phyloP scores from a whole-genome alignment of 1,139 yeast genomes.

The Geotrichum restrictum region DNA sequence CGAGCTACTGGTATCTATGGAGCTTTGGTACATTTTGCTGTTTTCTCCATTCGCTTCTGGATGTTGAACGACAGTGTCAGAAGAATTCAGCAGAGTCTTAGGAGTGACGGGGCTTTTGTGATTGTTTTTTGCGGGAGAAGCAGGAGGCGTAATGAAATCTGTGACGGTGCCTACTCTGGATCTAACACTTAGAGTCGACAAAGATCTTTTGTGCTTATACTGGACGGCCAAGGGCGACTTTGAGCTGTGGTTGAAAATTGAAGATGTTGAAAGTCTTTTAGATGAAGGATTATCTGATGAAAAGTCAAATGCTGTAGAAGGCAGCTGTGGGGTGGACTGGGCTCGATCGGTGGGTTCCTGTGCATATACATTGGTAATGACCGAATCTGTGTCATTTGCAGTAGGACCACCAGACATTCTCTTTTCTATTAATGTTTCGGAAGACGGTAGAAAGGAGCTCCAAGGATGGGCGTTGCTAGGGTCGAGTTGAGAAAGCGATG shows the following conservation, averaged over 20 bases:
- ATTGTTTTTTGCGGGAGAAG: not conserved
- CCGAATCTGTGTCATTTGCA: no score
- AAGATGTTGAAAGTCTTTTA: not conserved
- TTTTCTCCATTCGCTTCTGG: not conserved
- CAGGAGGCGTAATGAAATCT: not conserved
- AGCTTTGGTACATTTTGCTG: no score
- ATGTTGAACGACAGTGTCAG: not conserved
- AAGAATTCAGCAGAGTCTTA: not conserved
- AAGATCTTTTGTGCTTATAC: not conserved
- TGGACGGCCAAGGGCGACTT: not conserved
- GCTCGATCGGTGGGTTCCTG: constrained; percentile 3
- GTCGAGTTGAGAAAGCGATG: not conserved
- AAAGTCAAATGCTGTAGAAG: not conserved
- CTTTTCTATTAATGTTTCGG: not conserved
- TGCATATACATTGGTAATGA: constrained; percentile 1
- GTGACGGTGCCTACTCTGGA: not conserved
- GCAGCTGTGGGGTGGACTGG: not conserved
- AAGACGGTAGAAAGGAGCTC: not conserved
- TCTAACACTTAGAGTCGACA: not conserved
- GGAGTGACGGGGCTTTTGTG: not conserved
- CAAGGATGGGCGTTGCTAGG: not conserved
- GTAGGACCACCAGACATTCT: no score
- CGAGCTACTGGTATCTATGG: no score
- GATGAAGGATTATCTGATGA: not conserved
- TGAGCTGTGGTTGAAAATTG: constrained; percentile 2